Evolutionary conservation across 1,284 basidiomycete genomes (phyloP).

Genomic region (Flammula alnicola): DNA sequence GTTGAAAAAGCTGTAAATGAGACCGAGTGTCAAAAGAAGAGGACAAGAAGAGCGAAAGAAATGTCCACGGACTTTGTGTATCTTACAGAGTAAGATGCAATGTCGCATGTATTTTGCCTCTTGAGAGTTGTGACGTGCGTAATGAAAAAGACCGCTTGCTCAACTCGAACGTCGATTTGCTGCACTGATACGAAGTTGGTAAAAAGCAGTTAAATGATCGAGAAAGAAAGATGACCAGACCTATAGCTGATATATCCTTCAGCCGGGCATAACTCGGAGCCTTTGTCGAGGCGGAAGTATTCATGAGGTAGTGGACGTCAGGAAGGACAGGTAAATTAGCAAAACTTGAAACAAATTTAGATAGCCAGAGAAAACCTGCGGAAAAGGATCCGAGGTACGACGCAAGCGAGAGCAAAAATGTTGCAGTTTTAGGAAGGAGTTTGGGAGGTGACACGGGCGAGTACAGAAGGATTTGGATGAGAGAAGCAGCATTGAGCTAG

Average conservation of each 20-base stretch:
- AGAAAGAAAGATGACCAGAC: constrained; percentile 26
- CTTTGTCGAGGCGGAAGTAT: too few species aligned
- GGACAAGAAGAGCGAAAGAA: constrained; percentile 4
- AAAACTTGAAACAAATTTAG: constrained; percentile 16
- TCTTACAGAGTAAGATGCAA: constrained; percentile 43
- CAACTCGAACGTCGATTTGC: constrained; percentile 52
- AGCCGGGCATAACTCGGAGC: constrained; percentile 21
- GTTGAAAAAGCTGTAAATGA: constrained; percentile 78
- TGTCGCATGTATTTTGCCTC: constrained; percentile 33
- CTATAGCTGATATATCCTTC: constrained; percentile 42
- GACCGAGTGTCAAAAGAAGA: constrained; percentile 7
- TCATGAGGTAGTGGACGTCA: constrained; percentile 9
- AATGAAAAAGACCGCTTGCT: constrained; percentile 47
- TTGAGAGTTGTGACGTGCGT: constrained; percentile 40
- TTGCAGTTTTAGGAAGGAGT: constrained; percentile 29
- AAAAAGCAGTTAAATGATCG: background rate
- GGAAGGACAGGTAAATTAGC: constrained; percentile 20
- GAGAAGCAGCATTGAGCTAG: constrained; percentile 22
- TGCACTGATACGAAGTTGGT: constrained; percentile 40
- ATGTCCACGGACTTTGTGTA: constrained; percentile 66
- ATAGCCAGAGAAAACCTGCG: constrained; percentile 17
- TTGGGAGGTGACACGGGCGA: constrained; percentile 10
- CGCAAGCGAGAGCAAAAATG: constrained; percentile 26
- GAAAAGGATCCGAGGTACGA: constrained; percentile 22
- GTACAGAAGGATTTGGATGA: constrained; percentile 18